Conservation (phyloP, 305 asterid species). For the Rubia balearica region DNA sequence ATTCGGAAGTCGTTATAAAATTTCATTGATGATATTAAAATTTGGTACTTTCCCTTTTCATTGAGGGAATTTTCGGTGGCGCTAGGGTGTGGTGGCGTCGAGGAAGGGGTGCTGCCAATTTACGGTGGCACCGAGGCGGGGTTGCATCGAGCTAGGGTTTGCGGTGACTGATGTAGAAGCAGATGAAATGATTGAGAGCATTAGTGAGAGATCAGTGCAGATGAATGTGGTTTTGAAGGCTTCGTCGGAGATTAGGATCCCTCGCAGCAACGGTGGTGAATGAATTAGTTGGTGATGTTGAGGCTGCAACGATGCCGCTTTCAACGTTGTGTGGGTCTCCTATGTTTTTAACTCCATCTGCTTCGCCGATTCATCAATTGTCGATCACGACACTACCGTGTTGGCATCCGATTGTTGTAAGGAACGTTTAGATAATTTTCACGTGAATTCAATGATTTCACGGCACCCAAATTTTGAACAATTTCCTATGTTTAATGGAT, state of each 20-base stretch:
- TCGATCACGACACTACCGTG: neutral
- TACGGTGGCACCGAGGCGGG: too few relatives aligned
- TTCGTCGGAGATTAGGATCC: neutral
- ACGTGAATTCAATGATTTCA: neutral
- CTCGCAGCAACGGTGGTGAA: neutral
- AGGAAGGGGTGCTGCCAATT: too few relatives aligned
- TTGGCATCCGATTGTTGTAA: constrained; percentile 1
- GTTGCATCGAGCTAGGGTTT: too few relatives aligned
- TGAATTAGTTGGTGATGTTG: neutral
- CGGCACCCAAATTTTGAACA: neutral
- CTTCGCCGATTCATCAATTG: constrained; percentile 19
- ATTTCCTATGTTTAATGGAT: neutral
- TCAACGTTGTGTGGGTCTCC: constrained; percentile 29
- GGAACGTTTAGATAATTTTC: neutral
- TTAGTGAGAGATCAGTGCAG: constrained; percentile 19
- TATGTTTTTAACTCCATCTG: constrained; percentile 20
- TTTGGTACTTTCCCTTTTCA: too few relatives aligned
- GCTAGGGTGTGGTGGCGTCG: too few relatives aligned
- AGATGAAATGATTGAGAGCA: neutral
- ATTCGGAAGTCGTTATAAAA: too few relatives aligned
- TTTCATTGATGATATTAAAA: too few relatives aligned
- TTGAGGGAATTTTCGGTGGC: too few relatives aligned
- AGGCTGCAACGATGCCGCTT: constrained; percentile 10
- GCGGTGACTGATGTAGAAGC: too few relatives aligned
- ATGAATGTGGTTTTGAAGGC: constrained; percentile 31